Conservation (phyloP, 306 rosid species). For the Mucuna pruriens region DNA sequence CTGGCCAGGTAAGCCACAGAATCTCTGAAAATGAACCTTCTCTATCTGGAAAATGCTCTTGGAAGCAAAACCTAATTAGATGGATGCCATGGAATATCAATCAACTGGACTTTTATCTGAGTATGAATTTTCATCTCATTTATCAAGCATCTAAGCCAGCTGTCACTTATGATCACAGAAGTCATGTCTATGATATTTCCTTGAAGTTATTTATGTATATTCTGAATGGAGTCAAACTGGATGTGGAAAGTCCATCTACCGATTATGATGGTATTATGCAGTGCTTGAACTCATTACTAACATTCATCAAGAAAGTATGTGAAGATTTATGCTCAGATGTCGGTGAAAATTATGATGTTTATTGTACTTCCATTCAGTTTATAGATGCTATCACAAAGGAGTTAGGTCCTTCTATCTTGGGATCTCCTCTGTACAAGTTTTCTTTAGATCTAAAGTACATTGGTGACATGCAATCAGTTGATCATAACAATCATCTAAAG, state of each 20-base stretch:
- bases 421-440: conserved; percentile 78
- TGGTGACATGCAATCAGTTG: conserved; percentile 44
- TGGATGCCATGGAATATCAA: conserved; percentile 84
- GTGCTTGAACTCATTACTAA: conserved; percentile 57
- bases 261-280: conserved; percentile 61
- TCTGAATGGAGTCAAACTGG: conserved; percentile 72
- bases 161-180: conserved; percentile 54
- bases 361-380: conserved; percentile 47
- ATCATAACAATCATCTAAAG: conserved; percentile 46
- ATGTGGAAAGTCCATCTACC: conserved; percentile 56
- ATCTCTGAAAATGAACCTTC: conserved; percentile 39
- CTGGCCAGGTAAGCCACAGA: conserved; percentile 22
- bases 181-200: conserved; percentile 55
- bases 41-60: conserved; percentile 52
- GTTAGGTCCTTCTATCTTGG: conserved; percentile 69
- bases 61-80: conserved; percentile 63
- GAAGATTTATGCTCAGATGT: conserved; percentile 54
- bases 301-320: conserved; percentile 57
- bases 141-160: conserved; percentile 57
- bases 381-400: conserved; percentile 64
- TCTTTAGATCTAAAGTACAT: conserved; percentile 66
- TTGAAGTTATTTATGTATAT: conserved; percentile 62
- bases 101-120: conserved; percentile 70
- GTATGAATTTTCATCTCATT: conserved; percentile 55
- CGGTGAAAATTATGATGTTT: conserved; percentile 50